Percentiles rank a stretch among this genome's conserved stretches.
Conservation (phyloP, 129 eudicot species). For the Pseudognaphalium luteoalbum region DNA sequence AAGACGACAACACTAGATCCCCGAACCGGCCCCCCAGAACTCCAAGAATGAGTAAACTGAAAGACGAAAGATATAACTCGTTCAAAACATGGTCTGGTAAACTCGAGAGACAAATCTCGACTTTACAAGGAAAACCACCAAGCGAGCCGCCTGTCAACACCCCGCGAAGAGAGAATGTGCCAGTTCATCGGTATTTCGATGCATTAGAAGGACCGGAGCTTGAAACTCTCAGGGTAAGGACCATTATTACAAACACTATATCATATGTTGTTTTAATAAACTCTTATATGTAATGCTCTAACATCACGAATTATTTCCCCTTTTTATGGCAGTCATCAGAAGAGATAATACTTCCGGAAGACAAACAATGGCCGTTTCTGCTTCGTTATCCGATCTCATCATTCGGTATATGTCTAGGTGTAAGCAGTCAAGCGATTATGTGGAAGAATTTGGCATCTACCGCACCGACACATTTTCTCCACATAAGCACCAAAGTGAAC, state of each 20-base stretch:
- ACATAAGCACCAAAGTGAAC: slow-evolving; percentile 50
- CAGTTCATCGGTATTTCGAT: slow-evolving; percentile 70
- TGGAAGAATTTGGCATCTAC: slow-evolving; percentile 64
- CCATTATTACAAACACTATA: background rate
- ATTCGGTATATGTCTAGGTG: slow-evolving; percentile 76
- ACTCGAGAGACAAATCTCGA: slow-evolving; percentile 62
- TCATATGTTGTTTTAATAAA: background rate
- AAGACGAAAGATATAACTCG: slow-evolving; percentile 47
- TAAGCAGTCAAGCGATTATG: slow-evolving; percentile 76
- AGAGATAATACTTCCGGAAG: slow-evolving; percentile 68
- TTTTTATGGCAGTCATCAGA: slow-evolving; percentile 53
- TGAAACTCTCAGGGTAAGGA: slow-evolving; percentile 62
- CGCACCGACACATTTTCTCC: slow-evolving; percentile 54
- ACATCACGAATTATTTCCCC: no score
- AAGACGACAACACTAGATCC: background rate
- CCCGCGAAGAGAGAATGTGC: slow-evolving; percentile 38
- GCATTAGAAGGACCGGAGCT: slow-evolving; percentile 84
- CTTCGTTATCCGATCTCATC: slow-evolving; percentile 73
- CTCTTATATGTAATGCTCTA: background rate
- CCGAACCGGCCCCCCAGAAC: background rate
- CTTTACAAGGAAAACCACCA: slow-evolving; percentile 47
- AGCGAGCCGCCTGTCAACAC: slow-evolving; percentile 24
- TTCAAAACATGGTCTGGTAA: slow-evolving; percentile 79
- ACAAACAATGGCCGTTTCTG: slow-evolving; percentile 78
- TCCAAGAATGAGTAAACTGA: background rate